phyloP scores from a whole-genome alignment of 2,329 filamentous ascomycete genomes.

The Venturia oleaginea region DNA sequence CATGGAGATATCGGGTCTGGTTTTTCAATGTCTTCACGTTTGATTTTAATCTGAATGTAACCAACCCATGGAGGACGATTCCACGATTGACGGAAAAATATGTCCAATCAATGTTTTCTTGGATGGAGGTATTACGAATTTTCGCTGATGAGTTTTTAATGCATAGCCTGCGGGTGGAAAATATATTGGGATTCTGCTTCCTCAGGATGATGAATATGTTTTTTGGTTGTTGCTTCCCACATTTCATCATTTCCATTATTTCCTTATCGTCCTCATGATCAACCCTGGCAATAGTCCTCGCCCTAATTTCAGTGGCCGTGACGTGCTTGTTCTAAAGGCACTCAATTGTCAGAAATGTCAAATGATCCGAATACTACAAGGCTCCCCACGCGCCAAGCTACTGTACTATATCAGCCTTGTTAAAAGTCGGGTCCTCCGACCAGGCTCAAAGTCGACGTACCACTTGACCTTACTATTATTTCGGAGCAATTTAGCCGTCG shows the following conservation, averaged over 20 bases:
- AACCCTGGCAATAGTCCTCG: background rate
- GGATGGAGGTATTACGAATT: background rate
- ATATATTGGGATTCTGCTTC: background rate
- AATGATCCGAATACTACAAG: background rate
- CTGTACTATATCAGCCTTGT: background rate
- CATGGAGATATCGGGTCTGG: background rate
- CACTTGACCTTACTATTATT: too few relatives aligned
- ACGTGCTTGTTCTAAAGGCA: background rate
- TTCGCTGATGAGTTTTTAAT: background rate
- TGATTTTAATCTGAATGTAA: background rate
- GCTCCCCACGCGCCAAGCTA: background rate
- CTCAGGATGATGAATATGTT: background rate
- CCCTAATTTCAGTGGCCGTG: background rate
- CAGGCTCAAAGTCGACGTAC: background rate
- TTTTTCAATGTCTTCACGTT: background rate
- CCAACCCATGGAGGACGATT: background rate
- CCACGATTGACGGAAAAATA: background rate
- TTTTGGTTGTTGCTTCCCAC: background rate
- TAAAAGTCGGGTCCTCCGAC: background rate
- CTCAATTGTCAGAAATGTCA: background rate
- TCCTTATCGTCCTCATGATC: background rate
- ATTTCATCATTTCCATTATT: background rate
- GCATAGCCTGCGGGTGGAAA: background rate
- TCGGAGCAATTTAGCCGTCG: too few relatives aligned
- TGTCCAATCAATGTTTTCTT: background rate